Evolutionary conservation across 306 rosid species (phyloP).

Genomic region (Carpinus fangiana): DNA sequence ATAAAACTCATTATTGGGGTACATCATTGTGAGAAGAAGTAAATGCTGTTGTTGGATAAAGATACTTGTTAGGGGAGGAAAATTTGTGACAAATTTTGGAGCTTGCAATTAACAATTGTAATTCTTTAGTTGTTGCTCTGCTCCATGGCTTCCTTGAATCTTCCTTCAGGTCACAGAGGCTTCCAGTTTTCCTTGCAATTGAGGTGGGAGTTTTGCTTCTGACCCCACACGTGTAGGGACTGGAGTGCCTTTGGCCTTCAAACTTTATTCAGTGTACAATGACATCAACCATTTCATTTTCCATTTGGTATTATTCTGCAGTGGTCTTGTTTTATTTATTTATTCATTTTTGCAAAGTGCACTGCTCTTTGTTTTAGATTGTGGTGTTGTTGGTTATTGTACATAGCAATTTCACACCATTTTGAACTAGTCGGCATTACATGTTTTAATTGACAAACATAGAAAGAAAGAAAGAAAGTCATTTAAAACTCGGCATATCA

Average conservation of each 20-base stretch:
- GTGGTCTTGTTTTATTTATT: conserved; percentile 14
- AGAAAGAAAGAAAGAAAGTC: background rate
- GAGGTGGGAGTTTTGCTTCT: conserved; percentile 50
- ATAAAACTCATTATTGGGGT: conserved; percentile 29
- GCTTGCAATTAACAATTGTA: conserved; percentile 60
- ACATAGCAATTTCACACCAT: too few relatives aligned
- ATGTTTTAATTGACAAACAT: too few relatives aligned
- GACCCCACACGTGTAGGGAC: conserved; percentile 44
- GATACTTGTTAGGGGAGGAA: conserved; percentile 53
- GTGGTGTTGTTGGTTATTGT: conserved; percentile 6
- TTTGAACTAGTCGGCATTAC: too few relatives aligned
- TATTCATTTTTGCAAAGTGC: background rate
- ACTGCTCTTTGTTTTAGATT: background rate
- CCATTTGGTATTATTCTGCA: conserved; percentile 10
- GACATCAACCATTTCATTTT: conserved; percentile 42
- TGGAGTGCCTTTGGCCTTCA: conserved; percentile 34
- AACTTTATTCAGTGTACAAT: conserved; percentile 44
- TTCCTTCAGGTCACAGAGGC: conserved; percentile 40
- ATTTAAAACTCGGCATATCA: too few relatives aligned
- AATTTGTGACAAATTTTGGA: conserved; percentile 38
- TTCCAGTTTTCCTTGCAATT: conserved; percentile 44
- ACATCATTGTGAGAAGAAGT: conserved; percentile 31
- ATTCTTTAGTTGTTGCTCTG: conserved; percentile 57
- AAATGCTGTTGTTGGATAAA: conserved; percentile 49
- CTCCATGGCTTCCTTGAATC: conserved; percentile 42